Base-by-base conservation (phyloP, 192 early-diverging fungal genomes). In the Coemansia sp. region DNA sequence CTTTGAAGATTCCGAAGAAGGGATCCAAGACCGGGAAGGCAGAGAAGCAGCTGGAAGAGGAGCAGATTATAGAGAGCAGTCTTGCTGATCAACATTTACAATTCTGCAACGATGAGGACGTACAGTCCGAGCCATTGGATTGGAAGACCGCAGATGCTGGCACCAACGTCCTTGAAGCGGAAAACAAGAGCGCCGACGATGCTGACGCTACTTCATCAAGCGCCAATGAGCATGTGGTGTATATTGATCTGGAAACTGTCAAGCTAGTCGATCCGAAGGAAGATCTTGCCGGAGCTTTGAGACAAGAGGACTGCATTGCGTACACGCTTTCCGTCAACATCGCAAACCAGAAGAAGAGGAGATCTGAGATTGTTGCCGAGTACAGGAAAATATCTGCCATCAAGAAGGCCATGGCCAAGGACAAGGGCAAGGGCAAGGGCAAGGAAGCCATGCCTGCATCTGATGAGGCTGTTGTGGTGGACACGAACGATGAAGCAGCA, bases 231-330 rank as follows among this genome's bases (percentile, higher is more conserved):
- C 56, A 63, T 2, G 54, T 72, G 29, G 45, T 64, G 29, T 17
- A 40, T 32, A 23, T 75, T 14, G 71, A 83, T 17, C 19, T 74
- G 62, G 40, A 64, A 2, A 19, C 35, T 2, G 48, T 85, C 40
- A 38, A 64, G 54, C 58, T 73, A 0, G 70, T 81, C 32, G 66
- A 81, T 41, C 70, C 73, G 6, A 62, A 59, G 32, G 9, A 60
- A 38, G 79, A 81, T 50, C 17, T 67, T 8, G 6, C 62, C 20
- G 79, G 66, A 8, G 73, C 79, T 17, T 25, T 69, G 22, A 63
- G 64, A 5, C 79, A 81, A 58, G 66, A 60, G 7, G 79, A 81
- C 33, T 63, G 50, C 35, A 81, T 81, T 23, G 62, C 67, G 11
- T 75, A 75, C 53, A 70, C 79, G 34, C 46, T 67, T 20, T 33